phyloP scores from a whole-genome alignment of 2,329 filamentous ascomycete genomes.

The Whalleya microplaca region DNA sequence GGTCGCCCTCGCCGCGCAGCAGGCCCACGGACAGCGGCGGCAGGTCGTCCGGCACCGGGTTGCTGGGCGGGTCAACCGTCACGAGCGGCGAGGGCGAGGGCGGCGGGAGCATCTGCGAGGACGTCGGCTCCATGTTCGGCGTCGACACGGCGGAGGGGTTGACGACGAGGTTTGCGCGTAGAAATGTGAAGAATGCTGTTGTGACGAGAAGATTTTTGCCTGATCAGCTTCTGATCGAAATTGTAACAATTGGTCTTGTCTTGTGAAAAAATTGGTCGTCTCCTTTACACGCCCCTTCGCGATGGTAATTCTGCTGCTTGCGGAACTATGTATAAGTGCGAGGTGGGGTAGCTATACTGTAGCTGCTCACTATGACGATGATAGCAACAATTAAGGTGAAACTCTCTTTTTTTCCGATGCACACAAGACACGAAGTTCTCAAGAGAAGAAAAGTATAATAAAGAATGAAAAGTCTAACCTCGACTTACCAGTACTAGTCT shows the following conservation, averaged over 20 bases:
- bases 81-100: constrained; percentile 43
- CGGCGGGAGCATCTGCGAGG: constrained; percentile 43
- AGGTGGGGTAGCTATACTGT: no score
- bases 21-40: constrained; percentile 67
- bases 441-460: constrained; percentile 10
- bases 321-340: no score
- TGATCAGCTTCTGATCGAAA: constrained; percentile 20
- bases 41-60: constrained; percentile 52
- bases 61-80: constrained; percentile 44
- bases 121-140: constrained; percentile 61
- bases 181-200: constrained; percentile 80
- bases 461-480: constrained; percentile 17
- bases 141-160: constrained; percentile 65
- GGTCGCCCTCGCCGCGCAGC: constrained; percentile 59
- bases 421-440: no score
- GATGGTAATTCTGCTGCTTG: no score
- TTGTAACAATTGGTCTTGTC: no score
- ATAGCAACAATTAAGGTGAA: no score
- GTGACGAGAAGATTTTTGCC: constrained; percentile 21
- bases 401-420: no score
- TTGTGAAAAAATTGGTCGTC: no score
- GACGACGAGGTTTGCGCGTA: constrained; percentile 79
- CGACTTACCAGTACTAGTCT: constrained; percentile 62
- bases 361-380: no score
- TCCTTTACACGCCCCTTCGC: no score